A percentile compares a stretch with the other conserved stretches of the same genome.
Evolutionary conservation across 2,329 filamentous ascomycete genomes (phyloP).

Genomic region (Teratosphaeria pseudoeucalypti): DNA sequence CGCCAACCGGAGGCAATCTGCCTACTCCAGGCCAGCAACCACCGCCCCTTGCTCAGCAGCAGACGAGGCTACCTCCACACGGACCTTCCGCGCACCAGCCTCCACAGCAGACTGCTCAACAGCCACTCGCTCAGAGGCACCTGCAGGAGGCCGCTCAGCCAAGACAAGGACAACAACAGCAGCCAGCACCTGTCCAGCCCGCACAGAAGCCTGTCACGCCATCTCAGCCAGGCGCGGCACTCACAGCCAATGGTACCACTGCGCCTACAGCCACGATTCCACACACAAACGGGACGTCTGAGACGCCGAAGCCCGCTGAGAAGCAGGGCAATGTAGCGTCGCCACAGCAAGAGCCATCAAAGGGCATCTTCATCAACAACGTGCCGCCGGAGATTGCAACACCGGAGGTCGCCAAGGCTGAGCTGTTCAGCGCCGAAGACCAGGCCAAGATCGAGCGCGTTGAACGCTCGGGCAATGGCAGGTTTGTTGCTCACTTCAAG

Average conservation of each 20-base stretch:
- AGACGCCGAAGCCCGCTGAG: constrained; percentile 27
- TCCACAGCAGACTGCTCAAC: constrained; percentile 19
- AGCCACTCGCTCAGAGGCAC: constrained; percentile 12
- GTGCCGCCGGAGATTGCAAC: constrained; percentile 62
- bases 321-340: constrained; percentile 15
- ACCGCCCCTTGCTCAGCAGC: constrained; percentile 27
- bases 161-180: constrained; percentile 14
- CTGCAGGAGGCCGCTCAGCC: constrained; percentile 21
- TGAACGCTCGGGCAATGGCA: constrained; percentile 64
- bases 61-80: constrained; percentile 18
- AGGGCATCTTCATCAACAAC: constrained; percentile 76
- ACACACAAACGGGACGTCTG: constrained; percentile 41
- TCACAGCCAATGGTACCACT: constrained; percentile 20
- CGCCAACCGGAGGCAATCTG: constrained; percentile 27
- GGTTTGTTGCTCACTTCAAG: constrained; percentile 80
- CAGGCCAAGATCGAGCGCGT: constrained; percentile 61
- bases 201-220: constrained; percentile 3
- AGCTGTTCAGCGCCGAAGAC: constrained; percentile 72
- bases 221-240: constrained; percentile 11
- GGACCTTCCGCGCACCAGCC: constrained; percentile 20
- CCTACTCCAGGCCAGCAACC: constrained; percentile 31
- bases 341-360: constrained; percentile 37
- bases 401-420: constrained; percentile 38
- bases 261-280: constrained; percentile 21
- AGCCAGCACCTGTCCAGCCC: constrained; percentile 40